Percentiles rank a stretch among this genome's conserved stretches.
Evolutionary conservation across 2,329 filamentous ascomycete genomes (phyloP).

Genomic region (Zalaria obscura): DNA sequence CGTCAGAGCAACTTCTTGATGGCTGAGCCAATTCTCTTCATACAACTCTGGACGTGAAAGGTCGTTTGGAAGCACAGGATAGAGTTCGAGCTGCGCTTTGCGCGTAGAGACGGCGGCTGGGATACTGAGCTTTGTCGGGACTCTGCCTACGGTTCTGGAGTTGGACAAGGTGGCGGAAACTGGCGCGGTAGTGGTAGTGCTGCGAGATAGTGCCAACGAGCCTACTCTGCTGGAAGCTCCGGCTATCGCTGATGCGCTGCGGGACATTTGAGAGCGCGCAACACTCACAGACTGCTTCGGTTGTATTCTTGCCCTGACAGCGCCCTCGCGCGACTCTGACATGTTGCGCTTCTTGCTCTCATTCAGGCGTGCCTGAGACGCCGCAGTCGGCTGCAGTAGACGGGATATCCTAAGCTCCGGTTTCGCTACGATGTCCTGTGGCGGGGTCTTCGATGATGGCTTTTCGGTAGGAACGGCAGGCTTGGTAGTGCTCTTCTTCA

Average conservation of each 20-base stretch:
- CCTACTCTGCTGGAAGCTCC: too few relatives aligned
- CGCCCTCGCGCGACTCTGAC: not conserved
- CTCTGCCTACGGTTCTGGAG: not conserved
- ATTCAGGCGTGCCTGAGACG: not conserved
- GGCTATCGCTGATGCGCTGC: too few relatives aligned
- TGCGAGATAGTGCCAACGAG: too few relatives aligned
- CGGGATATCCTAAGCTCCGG: not conserved
- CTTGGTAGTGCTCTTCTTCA: not conserved
- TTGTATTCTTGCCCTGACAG: not conserved
- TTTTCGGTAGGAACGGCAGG: not conserved
- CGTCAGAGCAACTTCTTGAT: constrained; percentile 47
- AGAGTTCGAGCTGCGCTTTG: constrained; percentile 13
- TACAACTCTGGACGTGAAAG: constrained; percentile 43
- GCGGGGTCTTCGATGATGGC: not conserved
- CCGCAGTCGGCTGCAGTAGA: not conserved
- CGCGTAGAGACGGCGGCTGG: not conserved
- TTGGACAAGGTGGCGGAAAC: not conserved
- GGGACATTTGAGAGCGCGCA: too few relatives aligned
- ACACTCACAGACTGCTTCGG: too few relatives aligned
- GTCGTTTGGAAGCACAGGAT: constrained; percentile 40
- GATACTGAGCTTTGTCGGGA: not conserved
- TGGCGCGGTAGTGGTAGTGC: too few relatives aligned
- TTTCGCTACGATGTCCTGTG: too few relatives aligned
- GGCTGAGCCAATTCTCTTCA: constrained; percentile 47
- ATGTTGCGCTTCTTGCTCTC: not conserved